phyloP scores from a whole-genome alignment of 2,329 filamentous ascomycete species.

The Colletotrichum zoysiae region DNA sequence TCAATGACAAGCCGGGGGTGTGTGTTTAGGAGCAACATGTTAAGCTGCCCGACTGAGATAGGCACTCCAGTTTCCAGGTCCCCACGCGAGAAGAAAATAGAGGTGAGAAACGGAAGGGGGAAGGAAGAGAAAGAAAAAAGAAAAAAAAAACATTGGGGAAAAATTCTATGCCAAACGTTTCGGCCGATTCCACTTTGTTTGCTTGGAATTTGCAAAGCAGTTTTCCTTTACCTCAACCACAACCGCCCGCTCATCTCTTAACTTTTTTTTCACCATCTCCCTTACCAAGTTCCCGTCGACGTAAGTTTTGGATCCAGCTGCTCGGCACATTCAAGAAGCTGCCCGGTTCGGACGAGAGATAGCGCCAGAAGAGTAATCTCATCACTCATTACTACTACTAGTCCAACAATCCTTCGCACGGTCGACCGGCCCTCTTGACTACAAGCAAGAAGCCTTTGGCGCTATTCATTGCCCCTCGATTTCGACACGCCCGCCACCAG shows the following conservation, averaged over 20 bases:
- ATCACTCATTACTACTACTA: slow-evolving; percentile 1
- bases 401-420: slow-evolving; percentile 28
- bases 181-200: slow-evolving; percentile 38
- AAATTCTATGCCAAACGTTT: slow-evolving; percentile 35
- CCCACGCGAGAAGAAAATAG: slow-evolving; percentile 19
- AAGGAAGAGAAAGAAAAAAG: slow-evolving; percentile 20
- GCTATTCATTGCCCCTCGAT: slow-evolving; percentile 36
- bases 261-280: background rate
- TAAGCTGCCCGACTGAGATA: slow-evolving; percentile 36
- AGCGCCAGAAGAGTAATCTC: slow-evolving; percentile 24
- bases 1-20: slow-evolving; percentile 5
- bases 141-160: background rate
- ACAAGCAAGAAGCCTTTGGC: slow-evolving; percentile 13
- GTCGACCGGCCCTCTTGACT: slow-evolving; percentile 5
- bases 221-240: slow-evolving; percentile 9
- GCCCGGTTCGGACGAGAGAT: slow-evolving; percentile 23
- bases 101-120: slow-evolving; percentile 12
- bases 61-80: slow-evolving; percentile 31
- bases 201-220: slow-evolving; percentile 30
- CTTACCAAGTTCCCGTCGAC: background rate
- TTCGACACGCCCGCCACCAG: slow-evolving; percentile 29
- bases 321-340: slow-evolving; percentile 10
- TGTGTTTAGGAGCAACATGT: slow-evolving; percentile 30
- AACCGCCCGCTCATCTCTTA: background rate
- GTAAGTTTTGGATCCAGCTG: background rate